Evolutionary conservation across 2,329 filamentous ascomycete genomes (phyloP), one percentile per base, ranked within the genome.

Genomic region (Cytospora schulzeri): DNA sequence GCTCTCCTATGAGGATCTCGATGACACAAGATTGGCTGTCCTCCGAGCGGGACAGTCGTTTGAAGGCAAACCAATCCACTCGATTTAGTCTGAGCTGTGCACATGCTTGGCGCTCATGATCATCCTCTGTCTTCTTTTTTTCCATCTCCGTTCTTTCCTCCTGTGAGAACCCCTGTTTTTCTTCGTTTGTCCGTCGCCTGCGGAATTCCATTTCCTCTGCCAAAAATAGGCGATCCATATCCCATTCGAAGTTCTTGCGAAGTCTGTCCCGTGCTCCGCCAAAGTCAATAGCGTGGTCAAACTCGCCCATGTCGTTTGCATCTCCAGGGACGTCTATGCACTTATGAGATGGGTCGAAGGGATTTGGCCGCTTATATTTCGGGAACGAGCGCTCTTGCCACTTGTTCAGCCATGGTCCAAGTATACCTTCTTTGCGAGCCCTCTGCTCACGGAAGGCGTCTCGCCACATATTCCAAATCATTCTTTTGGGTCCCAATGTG

Each of bases 191-290:
- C 17, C 17, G 14, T 62, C 24, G 48, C 14, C 53, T 51, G 8
- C 28, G 22, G 15, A 17, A 28, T 8, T 41, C 33, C 12, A 55
- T 14, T 5, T 65, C 63, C 31, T 59, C 60, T 9, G 54, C 4
- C 51, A 59, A 29, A 8, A 29, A 63, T 2, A 66, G 22, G 5
- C 66, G 66, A 15, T 67, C 66, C 24, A 63, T 48, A 11, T 66
- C 66, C 66, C 66, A 66, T 53, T 67, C 66, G 33, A 67, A 67
- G 22, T 57, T 62, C 59, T 62, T 62, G 19, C 63, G 63, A 57
- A 65, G 29, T 15, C 66, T 50, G 15, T 59, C 24, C 17, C 66
- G 48, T 15, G 50, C 51, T 8, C 28, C 38, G 19, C 55, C 50
- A 45, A 55, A 67, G 50, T 63, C 48, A n/a, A 64, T 56, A 22